These are phyloP conservation scores for Stylonectria norvegica DNA, from an alignment of 2,329 filamentous ascomycete genomes.

Conservation along the genomic window DNA sequence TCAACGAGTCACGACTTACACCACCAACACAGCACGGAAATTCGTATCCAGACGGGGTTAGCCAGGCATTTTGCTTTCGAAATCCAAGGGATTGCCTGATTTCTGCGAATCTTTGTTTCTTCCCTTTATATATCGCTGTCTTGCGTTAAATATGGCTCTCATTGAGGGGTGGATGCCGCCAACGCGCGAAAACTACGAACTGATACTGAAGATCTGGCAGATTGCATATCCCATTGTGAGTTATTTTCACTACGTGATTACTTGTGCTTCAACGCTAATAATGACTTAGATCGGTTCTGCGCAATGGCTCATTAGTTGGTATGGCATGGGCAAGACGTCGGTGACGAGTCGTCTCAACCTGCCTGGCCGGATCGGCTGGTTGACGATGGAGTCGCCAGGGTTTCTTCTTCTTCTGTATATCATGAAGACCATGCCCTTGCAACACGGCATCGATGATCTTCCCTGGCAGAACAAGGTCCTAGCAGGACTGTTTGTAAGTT, in stretches of 20 bases:
- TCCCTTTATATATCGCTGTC: neutral
- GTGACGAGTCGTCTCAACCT: constrained; percentile 71
- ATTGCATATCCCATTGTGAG: constrained; percentile 51
- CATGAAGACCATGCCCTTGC: constrained; percentile 63
- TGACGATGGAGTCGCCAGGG: constrained; percentile 80
- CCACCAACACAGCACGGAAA: too few species aligned
- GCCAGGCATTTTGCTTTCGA: too few species aligned
- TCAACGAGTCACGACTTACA: too few species aligned
- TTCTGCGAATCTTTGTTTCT: too few species aligned
- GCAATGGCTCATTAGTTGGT: constrained; percentile 77
- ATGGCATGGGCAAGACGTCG: constrained; percentile 92
- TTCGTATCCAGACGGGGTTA: too few species aligned
- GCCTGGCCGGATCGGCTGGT: constrained; percentile 85
- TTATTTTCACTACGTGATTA: neutral
- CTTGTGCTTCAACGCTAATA: constrained; percentile 6
- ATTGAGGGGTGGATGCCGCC: constrained; percentile 56
- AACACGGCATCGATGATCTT: constrained; percentile 55
- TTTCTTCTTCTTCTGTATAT: constrained; percentile 76
- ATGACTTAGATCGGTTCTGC: constrained; percentile 59
- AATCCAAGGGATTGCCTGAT: too few species aligned
- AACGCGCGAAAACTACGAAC: constrained; percentile 55
- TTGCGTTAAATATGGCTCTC: constrained; percentile 40
- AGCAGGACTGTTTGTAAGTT: constrained; percentile 59
- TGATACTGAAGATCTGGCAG: constrained; percentile 50
- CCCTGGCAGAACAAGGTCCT: constrained; percentile 78